Conservation (phyloP, 257 asterid genomes). For the Fraxinus excelsior region DNA sequence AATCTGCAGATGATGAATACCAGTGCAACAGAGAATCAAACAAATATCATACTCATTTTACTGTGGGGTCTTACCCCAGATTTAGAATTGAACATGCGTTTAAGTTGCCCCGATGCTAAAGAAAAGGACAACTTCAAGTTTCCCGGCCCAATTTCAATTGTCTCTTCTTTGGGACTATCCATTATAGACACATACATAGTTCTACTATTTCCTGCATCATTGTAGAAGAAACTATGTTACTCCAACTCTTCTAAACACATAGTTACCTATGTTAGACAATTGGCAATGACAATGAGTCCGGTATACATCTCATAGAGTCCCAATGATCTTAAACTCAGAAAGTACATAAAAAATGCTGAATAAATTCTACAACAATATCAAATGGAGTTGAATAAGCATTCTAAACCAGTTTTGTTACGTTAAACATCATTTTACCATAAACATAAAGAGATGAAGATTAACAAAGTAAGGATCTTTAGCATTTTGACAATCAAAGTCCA, state of each 20-base stretch:
- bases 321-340: background rate
- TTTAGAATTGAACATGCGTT: slow-evolving; percentile 61
- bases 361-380: background rate
- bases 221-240: slow-evolving; percentile 12
- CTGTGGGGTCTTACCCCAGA: slow-evolving; percentile 56
- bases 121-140: slow-evolving; percentile 73
- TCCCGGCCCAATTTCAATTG: slow-evolving; percentile 72
- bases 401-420: background rate
- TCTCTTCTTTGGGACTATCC: slow-evolving; percentile 40
- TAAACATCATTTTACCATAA: background rate
- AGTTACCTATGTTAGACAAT: background rate
- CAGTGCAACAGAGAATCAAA: background rate
- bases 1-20: background rate
- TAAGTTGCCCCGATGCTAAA: slow-evolving; percentile 73
- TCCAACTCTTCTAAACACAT: background rate
- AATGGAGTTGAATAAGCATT: slow-evolving; percentile 1
- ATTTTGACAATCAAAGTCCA: background rate
- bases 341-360: background rate
- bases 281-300: background rate
- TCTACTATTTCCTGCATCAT: slow-evolving; percentile 45
- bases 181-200: slow-evolving; percentile 24
- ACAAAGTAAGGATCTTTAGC: background rate
- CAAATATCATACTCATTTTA: background rate
- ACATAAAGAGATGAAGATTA: background rate
- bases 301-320: background rate